Conservation (phyloP, 345 rosid species). For the Acer yangbiense region DNA sequence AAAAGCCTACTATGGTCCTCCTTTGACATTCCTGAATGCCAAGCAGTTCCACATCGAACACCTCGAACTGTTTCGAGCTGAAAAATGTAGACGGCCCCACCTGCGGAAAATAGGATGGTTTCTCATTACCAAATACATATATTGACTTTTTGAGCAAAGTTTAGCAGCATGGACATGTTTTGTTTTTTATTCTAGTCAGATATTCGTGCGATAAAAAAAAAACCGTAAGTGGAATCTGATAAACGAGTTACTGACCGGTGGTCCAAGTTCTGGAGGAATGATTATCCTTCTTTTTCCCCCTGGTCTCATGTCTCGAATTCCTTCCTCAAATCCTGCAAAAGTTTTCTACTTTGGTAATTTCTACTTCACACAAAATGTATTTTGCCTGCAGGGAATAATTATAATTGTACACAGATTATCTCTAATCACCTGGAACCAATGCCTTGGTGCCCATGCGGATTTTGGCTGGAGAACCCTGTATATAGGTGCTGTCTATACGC, state of each 20-base stretch:
- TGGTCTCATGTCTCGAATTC: constrained; percentile 85
- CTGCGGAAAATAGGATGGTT: constrained; percentile 33
- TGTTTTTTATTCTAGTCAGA: not conserved
- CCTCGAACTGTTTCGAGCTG: constrained; percentile 93
- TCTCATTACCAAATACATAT: not conserved
- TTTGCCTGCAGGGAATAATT: not conserved
- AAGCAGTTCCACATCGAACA: constrained; percentile 86
- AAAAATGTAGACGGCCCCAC: constrained; percentile 98
- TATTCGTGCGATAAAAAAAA: not conserved
- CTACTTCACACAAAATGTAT: not conserved
- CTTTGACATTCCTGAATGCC: constrained; percentile 72
- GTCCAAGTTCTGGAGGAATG: constrained; percentile 97
- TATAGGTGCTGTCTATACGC: constrained; percentile 87
- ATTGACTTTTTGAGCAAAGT: not conserved
- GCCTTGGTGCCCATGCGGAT: constrained; percentile 90
- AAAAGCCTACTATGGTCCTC: constrained; percentile 92
- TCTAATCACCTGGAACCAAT: constrained; percentile 75
- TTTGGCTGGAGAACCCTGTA: constrained; percentile 85
- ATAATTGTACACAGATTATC: not conserved
- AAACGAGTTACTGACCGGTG: constrained; percentile 65
- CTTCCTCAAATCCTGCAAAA: constrained; percentile 86
- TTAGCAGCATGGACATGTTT: not conserved
- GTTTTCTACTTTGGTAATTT: constrained; percentile 10
- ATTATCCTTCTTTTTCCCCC: constrained; percentile 93
- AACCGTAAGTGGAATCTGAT: not conserved